Base-by-base conservation (phyloP, 371 early-diverging fungal species). In the Cokeromyces recurvatus region DNA sequence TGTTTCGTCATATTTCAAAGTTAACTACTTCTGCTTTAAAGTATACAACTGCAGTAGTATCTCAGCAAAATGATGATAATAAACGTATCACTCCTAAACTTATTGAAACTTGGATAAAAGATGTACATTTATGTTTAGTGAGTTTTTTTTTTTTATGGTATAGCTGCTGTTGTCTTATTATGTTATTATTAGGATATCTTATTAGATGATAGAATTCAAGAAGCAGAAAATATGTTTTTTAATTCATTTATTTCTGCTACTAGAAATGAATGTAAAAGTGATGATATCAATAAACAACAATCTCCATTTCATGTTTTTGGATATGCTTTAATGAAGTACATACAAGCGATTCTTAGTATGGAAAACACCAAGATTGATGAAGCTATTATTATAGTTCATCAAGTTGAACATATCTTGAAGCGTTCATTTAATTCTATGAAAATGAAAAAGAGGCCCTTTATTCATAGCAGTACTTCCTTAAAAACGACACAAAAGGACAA, bases 271-370 rank as follows among this genome's bases (percentile, higher is more conserved):
- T n/a, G n/a, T n/a, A n/a, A n/a, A n/a, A n/a, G n/a, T n/a, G n/a
- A n/a, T n/a, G n/a, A n/a, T n/a, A n/a, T n/a, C n/a, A n/a, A n/a
- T n/a, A n/a, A n/a, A n/a, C n/a, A n/a, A n/a, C n/a, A n/a, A n/a
- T 62, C 66, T 1, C 63, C 67, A 12, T 59, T 59, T 32, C 63
- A 63, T 45, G 59, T 60, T 20, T 56, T 57, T 38, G 67, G 67
- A 2, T 48, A 37, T 46, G 63, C 64, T 24, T 27, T 67, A 6
- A 9, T 67, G 19, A 38, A 48, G 1, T 67, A 63, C 32, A 41
- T 42, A 5, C 56, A 59, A 39, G 67, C 67, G 15, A 67, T 62
- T 48, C 35, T 63, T 5, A 29, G 51, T 0, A 51, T 52, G 19
- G 63, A 56, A 8, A 24, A 37, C 8, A 19, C 11, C 1, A 15